Base-by-base conservation (phyloP, 2,329 filamentous ascomycete species). In the Trichophyton mentagrophytes region DNA sequence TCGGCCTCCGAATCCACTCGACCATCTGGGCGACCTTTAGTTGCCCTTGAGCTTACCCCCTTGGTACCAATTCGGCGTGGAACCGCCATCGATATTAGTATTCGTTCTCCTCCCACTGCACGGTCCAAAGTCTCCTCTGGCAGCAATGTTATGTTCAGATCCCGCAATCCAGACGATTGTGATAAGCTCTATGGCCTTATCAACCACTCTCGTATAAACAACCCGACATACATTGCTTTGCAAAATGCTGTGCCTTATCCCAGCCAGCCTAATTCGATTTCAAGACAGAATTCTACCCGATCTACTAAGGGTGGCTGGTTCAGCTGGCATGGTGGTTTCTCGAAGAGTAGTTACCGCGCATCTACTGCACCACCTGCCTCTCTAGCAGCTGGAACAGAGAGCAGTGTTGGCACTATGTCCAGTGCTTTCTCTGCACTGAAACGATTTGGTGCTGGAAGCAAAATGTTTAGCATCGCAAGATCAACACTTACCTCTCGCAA, bases 61-160 rank as follows among this genome's bases (percentile, higher is more conserved):
- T 79, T 96, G 42, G 92, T 97, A 6, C 87, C 91, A 66, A 85
- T 97, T 63, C 85, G 92, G 64, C 87, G 92, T 68, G 93, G 91
- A 67, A 99, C 90, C 22, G 89, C 88, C 2, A 83, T 99, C 36
- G 93, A 99, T 71, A 89, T 99, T 60, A 93, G 95, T 65, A 89
- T 99, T 65, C 87, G 90, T 57, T 96, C 92, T 5, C 89, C 89
- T 1, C 87, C 91, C 27, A 87, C 88, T 5, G 71, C 80, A 38
- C 83, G 88, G 64, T 90, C 88, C 3, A 83, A 84, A 67, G 82
- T 79, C 62, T 49, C 55, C 81, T 42, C 76, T 69, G 81, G 86
- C 58, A 86, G 85, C 67, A 93, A 95, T 70, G 89, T 96, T 76
- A 92, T 95, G 79, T 93, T 97, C 81, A 87, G 93, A 47, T 89